Conservation (phyloP, 192 early-diverging fungal genomes). For the Backusella sp. region DNA sequence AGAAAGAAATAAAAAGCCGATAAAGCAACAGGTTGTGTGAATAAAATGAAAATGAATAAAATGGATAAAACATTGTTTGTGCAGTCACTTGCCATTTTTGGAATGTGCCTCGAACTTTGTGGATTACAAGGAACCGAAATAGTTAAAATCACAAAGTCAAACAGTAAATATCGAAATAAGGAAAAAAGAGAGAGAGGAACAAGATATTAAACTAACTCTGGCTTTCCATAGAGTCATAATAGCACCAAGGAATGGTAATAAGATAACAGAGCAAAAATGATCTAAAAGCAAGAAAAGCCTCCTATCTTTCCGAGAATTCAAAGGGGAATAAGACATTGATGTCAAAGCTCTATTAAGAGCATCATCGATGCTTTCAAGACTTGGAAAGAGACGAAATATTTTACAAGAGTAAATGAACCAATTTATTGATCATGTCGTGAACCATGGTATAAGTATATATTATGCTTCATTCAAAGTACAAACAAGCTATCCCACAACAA, state of each 20-base stretch:
- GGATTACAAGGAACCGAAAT: not conserved
- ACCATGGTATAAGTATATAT: no score
- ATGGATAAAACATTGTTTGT: not conserved
- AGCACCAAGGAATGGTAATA: not conserved
- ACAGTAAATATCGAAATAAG: not conserved
- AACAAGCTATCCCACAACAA: no score
- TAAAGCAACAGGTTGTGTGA: not conserved
- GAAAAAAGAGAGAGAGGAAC: not conserved
- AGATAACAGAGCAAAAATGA: not conserved
- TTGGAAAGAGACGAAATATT: no score
- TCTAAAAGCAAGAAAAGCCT: no score
- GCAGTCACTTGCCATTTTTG: not conserved
- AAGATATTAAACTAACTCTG: not conserved
- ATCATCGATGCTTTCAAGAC: no score
- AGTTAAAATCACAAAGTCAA: not conserved
- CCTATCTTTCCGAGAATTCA: no score
- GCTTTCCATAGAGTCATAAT: not conserved
- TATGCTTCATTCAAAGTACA: no score
- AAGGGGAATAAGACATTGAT: no score
- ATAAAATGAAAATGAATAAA: not conserved
- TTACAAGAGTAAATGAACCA: no score
- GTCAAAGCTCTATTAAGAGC: no score
- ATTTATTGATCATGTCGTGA: no score
- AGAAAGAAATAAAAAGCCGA: not conserved
- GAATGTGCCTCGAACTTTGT: not conserved